Percentiles rank a stretch among this genome's conserved stretches.
Evolutionary conservation across 1,139 yeast species (phyloP).

Genomic region (Hyphopichia pseudoburtonii): DNA sequence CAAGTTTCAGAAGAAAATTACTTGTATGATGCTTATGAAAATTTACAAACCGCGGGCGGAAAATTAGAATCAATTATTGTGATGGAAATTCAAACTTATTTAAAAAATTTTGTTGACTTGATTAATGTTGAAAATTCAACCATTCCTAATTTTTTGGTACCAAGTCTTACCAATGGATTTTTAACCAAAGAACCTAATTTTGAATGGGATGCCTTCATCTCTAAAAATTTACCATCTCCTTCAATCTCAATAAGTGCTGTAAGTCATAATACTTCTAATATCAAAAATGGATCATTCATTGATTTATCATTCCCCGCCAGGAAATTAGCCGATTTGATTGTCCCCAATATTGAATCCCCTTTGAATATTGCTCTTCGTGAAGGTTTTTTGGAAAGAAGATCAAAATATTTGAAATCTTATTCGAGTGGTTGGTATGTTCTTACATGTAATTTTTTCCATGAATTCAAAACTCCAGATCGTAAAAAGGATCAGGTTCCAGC

Average conservation of each 20-base stretch:
- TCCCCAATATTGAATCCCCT: conserved; percentile 69
- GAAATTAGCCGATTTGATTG: conserved; percentile 58
- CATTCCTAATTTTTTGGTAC: conserved; percentile 62
- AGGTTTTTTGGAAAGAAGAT: conserved; percentile 84
- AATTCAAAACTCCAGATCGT: conserved; percentile 81
- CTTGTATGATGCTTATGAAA: conserved; percentile 82
- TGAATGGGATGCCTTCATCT: conserved; percentile 88
- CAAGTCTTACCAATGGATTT: conserved; percentile 71
- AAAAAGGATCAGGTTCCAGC: conserved; percentile 84
- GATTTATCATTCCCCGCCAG: conserved; percentile 73
- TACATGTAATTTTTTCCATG: conserved; percentile 86
- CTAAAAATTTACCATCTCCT: conserved; percentile 55
- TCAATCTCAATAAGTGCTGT: conserved; percentile 31
- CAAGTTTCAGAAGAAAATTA: conserved; percentile 84
- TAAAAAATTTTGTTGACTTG: conserved; percentile 67
- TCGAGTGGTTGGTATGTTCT: conserved; percentile 89
- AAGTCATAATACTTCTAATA: conserved; percentile 23
- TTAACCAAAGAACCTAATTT: conserved; percentile 72
- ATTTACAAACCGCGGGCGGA: conserved; percentile 83
- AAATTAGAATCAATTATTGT: conserved; percentile 88
- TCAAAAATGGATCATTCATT: conserved; percentile 59
- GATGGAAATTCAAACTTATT: conserved; percentile 78
- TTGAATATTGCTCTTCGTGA: conserved; percentile 71
- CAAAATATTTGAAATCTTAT: conserved; percentile 86
- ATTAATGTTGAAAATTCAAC: conserved; percentile 69